Base-by-base conservation (phyloP, 495 filamentous ascomycete species). In the Penicillium canariense region DNA sequence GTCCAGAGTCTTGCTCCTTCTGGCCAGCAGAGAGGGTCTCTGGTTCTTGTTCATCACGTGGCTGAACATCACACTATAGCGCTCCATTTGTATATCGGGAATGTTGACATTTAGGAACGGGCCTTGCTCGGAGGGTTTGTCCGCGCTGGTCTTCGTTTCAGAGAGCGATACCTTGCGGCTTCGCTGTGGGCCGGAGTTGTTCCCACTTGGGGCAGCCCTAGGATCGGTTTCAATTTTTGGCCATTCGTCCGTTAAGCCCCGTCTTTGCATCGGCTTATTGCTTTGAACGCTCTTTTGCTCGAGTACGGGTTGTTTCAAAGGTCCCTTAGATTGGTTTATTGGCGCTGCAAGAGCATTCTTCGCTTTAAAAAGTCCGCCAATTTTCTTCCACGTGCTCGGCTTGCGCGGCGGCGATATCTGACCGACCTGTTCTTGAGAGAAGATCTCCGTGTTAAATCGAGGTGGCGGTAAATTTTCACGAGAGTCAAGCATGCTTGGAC, bases 61-160 rank as follows among this genome's bases (percentile, higher is more conserved):
- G 42, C 86, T 82, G 69, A 97, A 97, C 93, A 97, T 97, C 46
- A 97, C 82, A 54, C 90, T 96, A 58, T 96, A 97, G 20, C 93
- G 78, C 65, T 96, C 93, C 77, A 97, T 77, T 47, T 90, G 77
- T 35, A 89, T 78, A 30, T 80, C 77, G 0, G 93, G 93, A 32
- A 97, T 95, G 30, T 94, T 84, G 6, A 97, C 81, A 50, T 90
- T 78, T 30, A 97, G 72, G 12, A 80, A 34, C 0, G 65, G 68
- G 8, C 50, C 60, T 12, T 20, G 46, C 26, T 36, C 36, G 30
- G 20, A 43, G 17, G 14, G 9, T 15, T 63, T 65, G 5, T 52
- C 51, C 25, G 48, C 48, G 2, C 56, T 35, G 12, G 52, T 23
- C 31, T 61, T 61, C 18, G 23, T 64, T n/a, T 34, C 47, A 36